Evolutionary conservation across 2,329 filamentous ascomycete genomes (phyloP), one percentile per base, ranked within the genome.

Genomic region (Cytospora piceicola): DNA sequence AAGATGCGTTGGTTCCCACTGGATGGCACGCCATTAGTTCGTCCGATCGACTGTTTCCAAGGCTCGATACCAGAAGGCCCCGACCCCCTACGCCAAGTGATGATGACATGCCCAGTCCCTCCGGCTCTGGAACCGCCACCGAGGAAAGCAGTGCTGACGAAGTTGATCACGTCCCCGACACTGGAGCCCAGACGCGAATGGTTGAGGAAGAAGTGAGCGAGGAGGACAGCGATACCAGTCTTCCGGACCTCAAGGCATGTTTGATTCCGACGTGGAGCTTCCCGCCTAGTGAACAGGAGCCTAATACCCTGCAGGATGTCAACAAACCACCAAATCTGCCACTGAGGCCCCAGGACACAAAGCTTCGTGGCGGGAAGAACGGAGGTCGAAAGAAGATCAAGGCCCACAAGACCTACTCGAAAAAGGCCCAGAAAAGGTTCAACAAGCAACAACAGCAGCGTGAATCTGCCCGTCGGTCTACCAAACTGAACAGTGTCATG

Each of bases 1-100:
- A 84, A 61, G 77, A 83, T 27, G 85, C 88, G 29, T 77, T 83
- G 24, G 81, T 96, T 14, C 90, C 91, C 0, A 89, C 87, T 4
- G 92, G 91, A 0, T 94, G 89, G 85, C 85, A 85, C 27, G 79
- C 78, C 2, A 77, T 91, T 2, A 55, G 63, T 4, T 36, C 58
- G 3, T 84, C 88, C 22, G 82, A 82, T 32, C 86, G 84, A 68
- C 74, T 81, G 1, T 88, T 88, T 60, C 85, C 87, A 1, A 84
- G 80, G 59, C 77, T 84, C 53, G 78, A 77, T 36, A 78, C 83
- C 49, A 79, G 85, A 32, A 73, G 78, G 49, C 80, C 80, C 72
- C 78, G 81, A 63, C 73, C 76, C 4, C 73, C 75, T 0, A 74
- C 72, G 2, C 78, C 79, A 29, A 80, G 79, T 24, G 83, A 85